phyloP scores from a whole-genome alignment of 1,139 yeast genomes.

The Pichia sp. region DNA sequence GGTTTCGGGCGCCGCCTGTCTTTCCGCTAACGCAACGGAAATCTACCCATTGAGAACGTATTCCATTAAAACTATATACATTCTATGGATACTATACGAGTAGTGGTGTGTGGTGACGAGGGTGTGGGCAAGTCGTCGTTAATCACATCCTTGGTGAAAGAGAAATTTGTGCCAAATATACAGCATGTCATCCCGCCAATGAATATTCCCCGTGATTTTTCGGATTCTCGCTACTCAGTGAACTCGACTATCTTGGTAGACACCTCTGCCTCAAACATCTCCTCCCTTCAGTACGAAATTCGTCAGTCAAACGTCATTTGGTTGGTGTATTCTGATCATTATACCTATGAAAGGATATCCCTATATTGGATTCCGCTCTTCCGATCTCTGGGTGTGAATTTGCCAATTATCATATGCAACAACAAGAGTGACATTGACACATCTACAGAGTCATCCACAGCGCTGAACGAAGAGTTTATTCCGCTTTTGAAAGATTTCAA shows the following conservation, averaged over 20 bases:
- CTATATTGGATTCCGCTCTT: slow-evolving; percentile 93
- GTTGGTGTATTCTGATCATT: slow-evolving; percentile 89
- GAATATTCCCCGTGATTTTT: slow-evolving; percentile 66
- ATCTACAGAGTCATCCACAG: slow-evolving; percentile 27
- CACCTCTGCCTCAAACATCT: slow-evolving; percentile 65
- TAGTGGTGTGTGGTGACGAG: slow-evolving; percentile 95
- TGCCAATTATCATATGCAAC: slow-evolving; percentile 87
- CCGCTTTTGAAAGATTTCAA: slow-evolving; percentile 87
- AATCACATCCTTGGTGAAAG: slow-evolving; percentile 76
- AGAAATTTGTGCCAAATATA: slow-evolving; percentile 66
- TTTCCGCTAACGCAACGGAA: no score
- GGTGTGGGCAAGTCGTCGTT: slow-evolving; percentile 81
- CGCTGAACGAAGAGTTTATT: slow-evolving; percentile 68
- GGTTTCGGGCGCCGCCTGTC: no score
- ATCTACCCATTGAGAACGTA: no score
- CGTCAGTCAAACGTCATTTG: slow-evolving; percentile 87
- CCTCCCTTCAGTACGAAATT: slow-evolving; percentile 63
- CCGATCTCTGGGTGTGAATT: slow-evolving; percentile 85
- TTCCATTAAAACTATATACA: neutral
- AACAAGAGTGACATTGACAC: slow-evolving; percentile 61
- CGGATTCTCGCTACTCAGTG: slow-evolving; percentile 57
- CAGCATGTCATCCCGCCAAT: slow-evolving; percentile 80
- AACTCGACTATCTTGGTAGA: slow-evolving; percentile 71
- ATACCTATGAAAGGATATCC: slow-evolving; percentile 86
- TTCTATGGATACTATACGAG: slow-evolving; percentile 46